Evolutionary conservation across 2,329 filamentous ascomycete species (phyloP).

Genomic region (Aureobasidium uvarum): DNA sequence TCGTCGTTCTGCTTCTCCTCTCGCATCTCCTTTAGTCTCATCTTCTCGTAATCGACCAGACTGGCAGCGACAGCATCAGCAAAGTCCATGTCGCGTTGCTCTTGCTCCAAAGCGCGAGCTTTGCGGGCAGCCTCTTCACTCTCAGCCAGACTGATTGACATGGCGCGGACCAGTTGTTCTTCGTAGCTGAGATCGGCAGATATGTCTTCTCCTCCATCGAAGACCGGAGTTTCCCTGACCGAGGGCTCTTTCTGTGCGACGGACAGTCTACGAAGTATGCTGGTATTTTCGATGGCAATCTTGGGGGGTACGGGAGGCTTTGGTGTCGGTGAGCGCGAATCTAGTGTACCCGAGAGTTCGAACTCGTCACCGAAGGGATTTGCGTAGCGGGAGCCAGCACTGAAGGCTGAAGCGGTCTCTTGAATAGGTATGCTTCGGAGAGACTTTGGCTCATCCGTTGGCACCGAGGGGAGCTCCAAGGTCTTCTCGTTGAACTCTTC

Average conservation of each 20-base stretch:
- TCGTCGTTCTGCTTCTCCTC: conserved; percentile 28
- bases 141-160: conserved; percentile 40
- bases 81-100: conserved; percentile 35
- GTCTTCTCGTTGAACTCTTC: conserved; percentile 19
- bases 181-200: conserved; percentile 37
- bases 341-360: conserved; percentile 33
- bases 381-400: conserved; percentile 42
- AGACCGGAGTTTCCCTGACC: conserved; percentile 4
- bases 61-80: conserved; percentile 40
- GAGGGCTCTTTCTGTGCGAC: conserved; percentile 14
- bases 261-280: conserved; percentile 22
- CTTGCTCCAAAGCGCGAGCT: conserved; percentile 27
- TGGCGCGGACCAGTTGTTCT: conserved; percentile 40
- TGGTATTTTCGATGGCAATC: conserved; percentile 36
- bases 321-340: conserved; percentile 38
- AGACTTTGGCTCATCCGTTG: conserved; percentile 28
- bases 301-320: conserved; percentile 49
- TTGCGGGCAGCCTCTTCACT: conserved; percentile 31
- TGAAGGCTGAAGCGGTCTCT: conserved; percentile 36
- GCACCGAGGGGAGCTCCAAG: conserved; percentile 22
- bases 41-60: conserved; percentile 29
- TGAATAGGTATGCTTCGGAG: neutral
- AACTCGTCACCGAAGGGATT: conserved; percentile 50
- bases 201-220: neutral
- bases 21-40: conserved; percentile 32